Conservation (phyloP, 495 filamentous ascomycete species). For the Penicillium argentinense region DNA sequence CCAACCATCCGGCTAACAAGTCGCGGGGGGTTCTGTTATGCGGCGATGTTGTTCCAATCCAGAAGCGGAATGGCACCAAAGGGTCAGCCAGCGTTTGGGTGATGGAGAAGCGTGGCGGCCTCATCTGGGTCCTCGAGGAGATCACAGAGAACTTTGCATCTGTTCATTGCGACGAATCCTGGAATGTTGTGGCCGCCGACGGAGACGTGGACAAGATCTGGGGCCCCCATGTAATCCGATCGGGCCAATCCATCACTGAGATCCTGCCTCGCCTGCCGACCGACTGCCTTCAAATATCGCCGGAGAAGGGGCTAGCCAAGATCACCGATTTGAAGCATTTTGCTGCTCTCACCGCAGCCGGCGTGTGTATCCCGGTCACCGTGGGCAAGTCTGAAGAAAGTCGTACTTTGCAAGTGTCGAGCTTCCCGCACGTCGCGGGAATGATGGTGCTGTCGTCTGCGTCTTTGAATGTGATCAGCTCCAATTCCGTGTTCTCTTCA, state of each 20-base stretch:
- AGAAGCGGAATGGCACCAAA: conserved; percentile 87
- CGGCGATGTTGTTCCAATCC: conserved; percentile 95
- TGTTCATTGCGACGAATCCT: conserved; percentile 70
- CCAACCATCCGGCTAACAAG: conserved; percentile 64
- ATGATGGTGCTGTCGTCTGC: conserved; percentile 85
- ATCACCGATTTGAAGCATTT: conserved; percentile 72
- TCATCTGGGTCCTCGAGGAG: conserved; percentile 98
- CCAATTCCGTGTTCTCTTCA: conserved; percentile 90
- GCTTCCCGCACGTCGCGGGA: conserved; percentile 95
- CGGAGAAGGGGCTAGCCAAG: conserved; percentile 66
- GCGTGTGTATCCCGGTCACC: conserved; percentile 74
- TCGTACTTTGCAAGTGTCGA: conserved; percentile 75
- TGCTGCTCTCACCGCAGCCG: conserved; percentile 71
- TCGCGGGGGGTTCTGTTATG: conserved; percentile 91
- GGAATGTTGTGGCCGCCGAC: conserved; percentile 61
- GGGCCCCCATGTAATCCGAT: conserved; percentile 64
- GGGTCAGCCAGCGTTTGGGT: conserved; percentile 97
- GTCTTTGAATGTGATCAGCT: conserved; percentile 78
- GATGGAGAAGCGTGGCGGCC: conserved; percentile 88
- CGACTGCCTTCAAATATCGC: conserved; percentile 59
- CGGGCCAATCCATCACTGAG: conserved; percentile 68
- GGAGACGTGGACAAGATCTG: conserved; percentile 77
- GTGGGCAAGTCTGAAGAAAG: conserved; percentile 66
- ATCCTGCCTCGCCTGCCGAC: conserved; percentile 82
- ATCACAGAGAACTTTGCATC: conserved; percentile 90